Percentiles rank a stretch among this genome's conserved stretches.
phyloP scores from a whole-genome alignment of 2,329 filamentous ascomycete genomes.

The Ophiostoma pallidulum region DNA sequence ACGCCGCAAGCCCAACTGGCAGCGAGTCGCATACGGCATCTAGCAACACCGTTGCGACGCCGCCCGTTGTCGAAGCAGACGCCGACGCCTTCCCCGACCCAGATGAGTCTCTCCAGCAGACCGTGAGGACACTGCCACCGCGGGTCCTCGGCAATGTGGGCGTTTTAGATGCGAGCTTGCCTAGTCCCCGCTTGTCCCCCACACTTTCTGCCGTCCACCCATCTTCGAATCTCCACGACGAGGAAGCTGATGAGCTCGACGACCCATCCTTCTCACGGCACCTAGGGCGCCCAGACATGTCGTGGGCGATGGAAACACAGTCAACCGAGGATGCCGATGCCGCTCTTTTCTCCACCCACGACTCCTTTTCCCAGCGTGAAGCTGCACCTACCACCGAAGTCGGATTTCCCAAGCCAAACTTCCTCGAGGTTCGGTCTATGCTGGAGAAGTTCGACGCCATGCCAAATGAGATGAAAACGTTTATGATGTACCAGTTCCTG shows the following conservation, averaged over 20 bases:
- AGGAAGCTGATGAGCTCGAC: constrained; percentile 35
- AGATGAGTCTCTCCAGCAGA: constrained; percentile 40
- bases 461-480: constrained; percentile 84
- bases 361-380: neutral
- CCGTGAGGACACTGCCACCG: constrained; percentile 36
- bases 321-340: constrained; percentile 25
- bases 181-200: constrained; percentile 88
- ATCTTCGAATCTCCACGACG: constrained; percentile 32
- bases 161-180: constrained; percentile 81
- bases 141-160: constrained; percentile 58
- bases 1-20: constrained; percentile 41
- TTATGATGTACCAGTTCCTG: constrained; percentile 93
- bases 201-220: constrained; percentile 65
- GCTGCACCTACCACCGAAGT: constrained; percentile 17
- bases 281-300: constrained; percentile 25
- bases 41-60: constrained; percentile 58
- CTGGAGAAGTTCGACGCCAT: constrained; percentile 85
- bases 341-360: constrained; percentile 6
- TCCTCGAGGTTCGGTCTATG: constrained; percentile 78
- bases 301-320: constrained; percentile 33
- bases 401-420: constrained; percentile 27
- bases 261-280: constrained; percentile 26
- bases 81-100: constrained; percentile 48
- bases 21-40: constrained; percentile 53
- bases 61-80: constrained; percentile 66